Percentiles rank a stretch among this genome's conserved stretches.
Conservation (phyloP, 139 green algal species). For the Chlamydomonas urium region DNA sequence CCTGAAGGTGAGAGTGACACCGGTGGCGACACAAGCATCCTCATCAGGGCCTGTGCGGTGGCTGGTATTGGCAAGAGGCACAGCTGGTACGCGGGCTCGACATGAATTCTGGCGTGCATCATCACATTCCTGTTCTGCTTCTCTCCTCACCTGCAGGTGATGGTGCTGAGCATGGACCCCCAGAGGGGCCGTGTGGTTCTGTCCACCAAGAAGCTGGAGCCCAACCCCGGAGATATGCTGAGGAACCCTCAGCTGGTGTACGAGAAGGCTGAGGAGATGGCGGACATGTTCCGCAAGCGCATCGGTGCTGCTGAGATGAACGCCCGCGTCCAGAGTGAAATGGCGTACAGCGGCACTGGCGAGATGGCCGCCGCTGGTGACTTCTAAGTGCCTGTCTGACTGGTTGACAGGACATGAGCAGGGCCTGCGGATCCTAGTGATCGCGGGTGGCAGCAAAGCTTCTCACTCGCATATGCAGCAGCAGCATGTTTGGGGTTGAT, state of each 20-base stretch:
- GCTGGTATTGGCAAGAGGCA: neutral
- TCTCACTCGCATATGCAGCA: too few species aligned
- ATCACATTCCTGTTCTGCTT: neutral
- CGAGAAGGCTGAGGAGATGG: constrained; percentile 95
- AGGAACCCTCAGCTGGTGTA: constrained; percentile 87
- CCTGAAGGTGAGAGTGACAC: constrained; percentile 77
- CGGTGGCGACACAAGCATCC: too few species aligned
- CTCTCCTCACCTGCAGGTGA: neutral
- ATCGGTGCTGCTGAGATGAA: constrained; percentile 20
- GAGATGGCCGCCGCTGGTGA: neutral
- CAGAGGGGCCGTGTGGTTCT: constrained; percentile 5
- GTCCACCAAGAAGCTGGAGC: constrained; percentile 17
- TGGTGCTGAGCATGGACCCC: constrained; percentile 10
- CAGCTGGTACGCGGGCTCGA: neutral
- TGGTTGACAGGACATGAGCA: too few species aligned
- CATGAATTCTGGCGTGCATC: neutral
- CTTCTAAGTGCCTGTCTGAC: neutral
- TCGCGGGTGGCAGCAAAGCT: too few species aligned
- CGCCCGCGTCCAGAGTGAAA: neutral
- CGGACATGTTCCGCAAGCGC: constrained; percentile 62
- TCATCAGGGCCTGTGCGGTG: neutral
- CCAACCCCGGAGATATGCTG: constrained; percentile 84
- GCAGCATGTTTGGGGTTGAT: too few species aligned
- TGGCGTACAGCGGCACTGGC: too few species aligned
- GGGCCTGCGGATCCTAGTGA: too few species aligned